Evolutionary conservation across 106 monocot genomes (phyloP).

Genomic region (Narthecium ossifragum): DNA sequence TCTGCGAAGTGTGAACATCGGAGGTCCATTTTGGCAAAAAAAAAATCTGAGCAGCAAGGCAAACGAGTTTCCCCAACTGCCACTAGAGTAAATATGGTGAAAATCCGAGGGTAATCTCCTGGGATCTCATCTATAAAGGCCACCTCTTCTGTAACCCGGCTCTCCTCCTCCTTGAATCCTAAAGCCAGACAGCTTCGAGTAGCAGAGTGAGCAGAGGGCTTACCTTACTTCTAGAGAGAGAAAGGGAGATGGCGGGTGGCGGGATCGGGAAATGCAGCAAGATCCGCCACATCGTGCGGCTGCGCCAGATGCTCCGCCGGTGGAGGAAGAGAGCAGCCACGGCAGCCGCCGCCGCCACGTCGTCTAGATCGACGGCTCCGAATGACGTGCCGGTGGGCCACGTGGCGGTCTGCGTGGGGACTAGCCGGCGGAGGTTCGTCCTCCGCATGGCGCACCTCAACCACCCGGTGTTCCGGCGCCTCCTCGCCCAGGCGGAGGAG

Average conservation of each 20-base stretch:
- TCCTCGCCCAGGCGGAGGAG: conserved; percentile 56
- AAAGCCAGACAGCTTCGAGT: neutral
- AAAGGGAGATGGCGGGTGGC: neutral
- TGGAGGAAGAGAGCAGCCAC: conserved; percentile 29
- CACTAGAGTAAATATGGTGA: neutral
- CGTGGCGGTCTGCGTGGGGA: conserved; percentile 58
- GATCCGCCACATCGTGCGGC: conserved; percentile 11
- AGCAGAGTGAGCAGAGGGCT: too few species aligned
- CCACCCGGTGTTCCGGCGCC: conserved; percentile 59
- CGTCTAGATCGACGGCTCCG: too few species aligned
- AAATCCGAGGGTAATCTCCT: neutral
- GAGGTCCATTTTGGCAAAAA: too few species aligned
- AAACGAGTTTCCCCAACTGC: too few species aligned
- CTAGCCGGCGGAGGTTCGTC: conserved; percentile 33
- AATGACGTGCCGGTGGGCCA: conserved; percentile 63
- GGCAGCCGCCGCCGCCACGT: neutral
- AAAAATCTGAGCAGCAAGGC: too few species aligned
- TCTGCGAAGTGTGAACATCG: too few species aligned
- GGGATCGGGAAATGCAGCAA: conserved; percentile 9
- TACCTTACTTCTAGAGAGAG: too few species aligned
- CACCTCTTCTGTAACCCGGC: neutral
- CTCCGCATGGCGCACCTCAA: conserved; percentile 51
- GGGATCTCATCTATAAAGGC: neutral
- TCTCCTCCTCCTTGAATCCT: neutral
- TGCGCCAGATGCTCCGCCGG: conserved; percentile 7